phyloP scores from a whole-genome alignment of 139 green algal species.

The Auxenochlorella protothecoides region DNA sequence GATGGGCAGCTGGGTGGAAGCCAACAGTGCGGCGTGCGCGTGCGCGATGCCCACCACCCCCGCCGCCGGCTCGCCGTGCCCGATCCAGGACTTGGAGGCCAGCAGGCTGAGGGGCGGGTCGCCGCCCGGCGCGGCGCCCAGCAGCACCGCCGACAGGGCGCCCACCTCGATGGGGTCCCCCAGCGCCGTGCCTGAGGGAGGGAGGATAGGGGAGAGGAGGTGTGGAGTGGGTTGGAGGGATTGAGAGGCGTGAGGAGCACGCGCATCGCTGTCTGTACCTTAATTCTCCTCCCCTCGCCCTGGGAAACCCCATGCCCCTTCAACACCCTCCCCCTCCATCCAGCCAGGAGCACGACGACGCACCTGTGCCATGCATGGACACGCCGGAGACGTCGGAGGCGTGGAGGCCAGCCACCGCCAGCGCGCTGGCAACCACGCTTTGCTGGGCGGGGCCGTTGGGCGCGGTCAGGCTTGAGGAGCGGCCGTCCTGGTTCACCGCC shows the following conservation, averaged over 20 bases:
- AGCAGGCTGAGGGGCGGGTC: constrained; percentile 36
- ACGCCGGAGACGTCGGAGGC: constrained; percentile 25
- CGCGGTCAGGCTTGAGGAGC: constrained; percentile 42
- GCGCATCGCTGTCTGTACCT: too few relatives aligned
- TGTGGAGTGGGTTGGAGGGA: too few relatives aligned
- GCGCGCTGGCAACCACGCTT: constrained; percentile 27
- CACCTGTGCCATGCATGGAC: constrained; percentile 55
- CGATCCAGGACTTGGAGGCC: constrained; percentile 56
- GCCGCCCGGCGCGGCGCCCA: neutral
- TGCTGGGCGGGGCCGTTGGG: constrained; percentile 50
- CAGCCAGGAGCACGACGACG: too few relatives aligned
- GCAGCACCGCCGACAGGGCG: constrained; percentile 22
- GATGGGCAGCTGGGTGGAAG: constrained; percentile 16
- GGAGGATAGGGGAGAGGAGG: too few relatives aligned
- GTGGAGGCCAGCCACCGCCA: constrained; percentile 11
- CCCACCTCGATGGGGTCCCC: constrained; percentile 84
- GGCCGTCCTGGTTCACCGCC: constrained; percentile 49
- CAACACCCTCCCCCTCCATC: too few relatives aligned
- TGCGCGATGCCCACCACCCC: constrained; percentile 47
- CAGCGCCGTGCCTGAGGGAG: constrained; percentile 54
- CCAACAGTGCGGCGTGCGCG: constrained; percentile 4
- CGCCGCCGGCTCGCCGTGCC: constrained; percentile 67
- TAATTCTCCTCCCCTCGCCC: too few relatives aligned
- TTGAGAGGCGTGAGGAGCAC: too few relatives aligned
- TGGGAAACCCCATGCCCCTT: too few relatives aligned